Percentiles rank a stretch among this genome's conserved stretches.
These are phyloP conservation scores for Pisolithus orientalis DNA, from an alignment of 768 basidiomycete species.

Conservation along the genomic window DNA sequence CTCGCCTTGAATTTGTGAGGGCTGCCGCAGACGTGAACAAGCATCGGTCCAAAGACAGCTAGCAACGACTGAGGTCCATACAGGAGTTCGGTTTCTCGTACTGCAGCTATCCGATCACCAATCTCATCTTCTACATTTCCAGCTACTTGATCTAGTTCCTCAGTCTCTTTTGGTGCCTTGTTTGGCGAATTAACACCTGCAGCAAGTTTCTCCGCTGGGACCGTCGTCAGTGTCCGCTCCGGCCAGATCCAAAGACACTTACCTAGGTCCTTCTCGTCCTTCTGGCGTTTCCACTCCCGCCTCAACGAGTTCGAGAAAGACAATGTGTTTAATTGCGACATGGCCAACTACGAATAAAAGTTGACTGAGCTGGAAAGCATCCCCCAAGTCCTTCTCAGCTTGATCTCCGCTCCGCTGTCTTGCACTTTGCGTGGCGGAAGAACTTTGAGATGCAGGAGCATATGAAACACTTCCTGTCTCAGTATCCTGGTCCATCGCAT, in stretches of 20 bases:
- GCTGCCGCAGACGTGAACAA: constrained; percentile 85
- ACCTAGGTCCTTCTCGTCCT: constrained; percentile 84
- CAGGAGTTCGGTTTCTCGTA: constrained; percentile 83
- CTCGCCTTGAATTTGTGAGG: constrained; percentile 87
- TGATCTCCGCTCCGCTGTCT: constrained; percentile 7
- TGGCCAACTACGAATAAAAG: constrained; percentile 95
- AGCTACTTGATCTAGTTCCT: constrained; percentile 95
- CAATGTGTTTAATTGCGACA: constrained; percentile 95
- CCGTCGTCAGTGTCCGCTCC: background rate
- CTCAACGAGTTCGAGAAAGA: constrained; percentile 92
- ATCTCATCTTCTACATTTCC: constrained; percentile 99
- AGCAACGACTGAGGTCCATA: constrained; percentile 79
- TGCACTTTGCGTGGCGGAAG: constrained; percentile 6
- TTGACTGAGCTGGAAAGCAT: constrained; percentile 86
- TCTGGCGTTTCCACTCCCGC: constrained; percentile 92
- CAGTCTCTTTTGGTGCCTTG: constrained; percentile 50
- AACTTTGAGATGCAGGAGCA: constrained; percentile 14
- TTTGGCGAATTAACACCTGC: constrained; percentile 31
- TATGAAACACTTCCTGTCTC: constrained; percentile 18
- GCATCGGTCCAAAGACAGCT: constrained; percentile 81
- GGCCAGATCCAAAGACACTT: constrained; percentile 15
- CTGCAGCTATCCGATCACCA: constrained; percentile 79
- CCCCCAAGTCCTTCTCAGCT: constrained; percentile 53
- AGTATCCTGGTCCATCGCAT: constrained; percentile 48
- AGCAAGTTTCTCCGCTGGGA: constrained; percentile 55